phyloP scores from a whole-genome alignment of 2,329 filamentous ascomycete genomes.

The Ceratocystis cubensis region DNA sequence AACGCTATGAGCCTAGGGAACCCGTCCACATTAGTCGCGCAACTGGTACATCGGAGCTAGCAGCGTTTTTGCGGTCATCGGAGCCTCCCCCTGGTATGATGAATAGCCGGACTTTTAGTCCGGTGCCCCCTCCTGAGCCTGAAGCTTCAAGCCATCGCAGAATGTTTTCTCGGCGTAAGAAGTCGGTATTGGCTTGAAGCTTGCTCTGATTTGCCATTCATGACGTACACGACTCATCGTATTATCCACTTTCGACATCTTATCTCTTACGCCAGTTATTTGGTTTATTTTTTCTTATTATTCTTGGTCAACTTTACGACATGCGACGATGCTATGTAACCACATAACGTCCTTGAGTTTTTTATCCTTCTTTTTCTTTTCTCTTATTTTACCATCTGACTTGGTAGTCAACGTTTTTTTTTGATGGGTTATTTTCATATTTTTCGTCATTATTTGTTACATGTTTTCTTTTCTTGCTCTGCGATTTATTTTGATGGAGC shows the following conservation, averaged over 20 bases:
- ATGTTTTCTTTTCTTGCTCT: neutral
- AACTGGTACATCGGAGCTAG: constrained; percentile 55
- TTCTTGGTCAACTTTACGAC: constrained; percentile 12
- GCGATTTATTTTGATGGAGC: neutral
- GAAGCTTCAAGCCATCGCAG: constrained; percentile 21
- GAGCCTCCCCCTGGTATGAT: constrained; percentile 39
- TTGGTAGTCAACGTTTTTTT: neutral
- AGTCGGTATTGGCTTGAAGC: constrained; percentile 15
- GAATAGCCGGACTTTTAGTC: neutral
- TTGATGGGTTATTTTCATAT: neutral
- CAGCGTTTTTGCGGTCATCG: constrained; percentile 58
- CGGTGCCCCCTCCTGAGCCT: neutral
- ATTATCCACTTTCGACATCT: constrained; percentile 6
- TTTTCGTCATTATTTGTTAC: neutral
- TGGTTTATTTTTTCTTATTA: constrained; percentile 7
- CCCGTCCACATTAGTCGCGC: constrained; percentile 32
- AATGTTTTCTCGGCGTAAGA: constrained; percentile 20
- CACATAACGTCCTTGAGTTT: constrained; percentile 2
- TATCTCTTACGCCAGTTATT: constrained; percentile 3
- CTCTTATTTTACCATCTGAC: neutral
- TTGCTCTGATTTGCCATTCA: neutral
- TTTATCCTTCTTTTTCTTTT: too few species aligned
- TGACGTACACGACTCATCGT: constrained; percentile 7
- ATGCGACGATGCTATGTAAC: constrained; percentile 5
- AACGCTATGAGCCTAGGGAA: constrained; percentile 46